Evolutionary conservation across 257 asterid genomes (phyloP), one percentile per base, ranked within the genome.

Genomic region (Primulina eburnea): DNA sequence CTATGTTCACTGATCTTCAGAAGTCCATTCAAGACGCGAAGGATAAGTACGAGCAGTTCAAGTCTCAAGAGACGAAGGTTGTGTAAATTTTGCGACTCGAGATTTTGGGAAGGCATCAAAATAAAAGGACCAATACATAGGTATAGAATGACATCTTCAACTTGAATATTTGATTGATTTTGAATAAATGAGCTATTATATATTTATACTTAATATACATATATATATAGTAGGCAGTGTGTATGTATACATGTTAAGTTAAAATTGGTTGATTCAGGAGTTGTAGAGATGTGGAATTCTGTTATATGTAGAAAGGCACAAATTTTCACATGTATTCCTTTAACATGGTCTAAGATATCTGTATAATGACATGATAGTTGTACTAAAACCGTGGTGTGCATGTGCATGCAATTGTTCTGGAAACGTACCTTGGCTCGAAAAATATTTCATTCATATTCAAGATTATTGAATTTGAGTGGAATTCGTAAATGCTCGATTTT

Each of bases 1-100:
- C 53, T 9, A 88, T 87, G 95, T 87, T 84, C 72, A 66, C 60
- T 8, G 85, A 82, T 20, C 90, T 92, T 38, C 92, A 92, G 79
- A 74, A 40, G 70, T 75, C 80, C 21, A 86, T 87, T 34, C 68
- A 80, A 80, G 89, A 74, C 35, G 89, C 95, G 4, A 90, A 90
- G 84, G 76, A 69, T 60, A 83, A 68, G 67, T 87, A 90, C 58
- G 82, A 84, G 29, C 84, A 73, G 34, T 67, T 64, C 50, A 84
- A 73, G 82, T 43, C 83, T 8, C 81, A 71, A 71, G 62, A 70
- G 11, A 53, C 53, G 55, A 58, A 59, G 64, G 52, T 16, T 56
- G 69, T 63, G 58, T 55, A 66, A 40, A 30, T 53, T 65, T 33
- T 64, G 60, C 47, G 53, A 70, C 53, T 71, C 24, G 52, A 35